These are phyloP conservation scores for Metschnikowia colocasiae DNA, from an alignment of 805 yeast species.

Conservation along the genomic window DNA sequence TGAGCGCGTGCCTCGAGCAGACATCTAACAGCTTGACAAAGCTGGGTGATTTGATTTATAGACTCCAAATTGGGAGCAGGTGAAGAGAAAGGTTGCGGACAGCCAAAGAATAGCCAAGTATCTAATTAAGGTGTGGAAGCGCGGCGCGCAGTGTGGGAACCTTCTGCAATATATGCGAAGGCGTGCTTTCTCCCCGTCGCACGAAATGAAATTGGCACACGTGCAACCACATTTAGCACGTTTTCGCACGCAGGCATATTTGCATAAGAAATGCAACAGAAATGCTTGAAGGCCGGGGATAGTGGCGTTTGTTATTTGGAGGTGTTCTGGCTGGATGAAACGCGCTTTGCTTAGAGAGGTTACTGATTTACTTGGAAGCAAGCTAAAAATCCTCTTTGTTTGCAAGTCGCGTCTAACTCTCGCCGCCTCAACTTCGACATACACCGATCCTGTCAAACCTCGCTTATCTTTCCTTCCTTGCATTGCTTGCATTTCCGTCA, in stretches of 20 bases:
- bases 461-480: conserved; percentile 2
- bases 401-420: neutral
- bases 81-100: neutral
- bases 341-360: neutral
- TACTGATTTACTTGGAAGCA: too few relatives aligned
- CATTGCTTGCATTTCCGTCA: neutral
- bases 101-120: neutral
- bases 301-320: neutral
- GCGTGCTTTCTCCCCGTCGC: conserved; percentile 1
- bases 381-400: too few relatives aligned
- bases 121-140: neutral
- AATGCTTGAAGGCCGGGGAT: neutral
- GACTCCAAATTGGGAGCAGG: neutral
- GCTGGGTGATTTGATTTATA: neutral
- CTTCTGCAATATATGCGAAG: conserved; percentile 1
- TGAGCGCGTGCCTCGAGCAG: neutral
- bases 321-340: neutral
- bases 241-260: neutral
- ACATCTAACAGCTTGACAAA: neutral
- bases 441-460: neutral
- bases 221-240: conserved; percentile 3
- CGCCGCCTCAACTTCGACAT: neutral
- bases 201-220: conserved; percentile 3
- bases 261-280: neutral
- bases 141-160: conserved; percentile 3